Evolutionary conservation across 768 basidiomycete species (phyloP), one percentile per base, ranked within the genome.

Genomic region (Xerocomellus chrysenteron): DNA sequence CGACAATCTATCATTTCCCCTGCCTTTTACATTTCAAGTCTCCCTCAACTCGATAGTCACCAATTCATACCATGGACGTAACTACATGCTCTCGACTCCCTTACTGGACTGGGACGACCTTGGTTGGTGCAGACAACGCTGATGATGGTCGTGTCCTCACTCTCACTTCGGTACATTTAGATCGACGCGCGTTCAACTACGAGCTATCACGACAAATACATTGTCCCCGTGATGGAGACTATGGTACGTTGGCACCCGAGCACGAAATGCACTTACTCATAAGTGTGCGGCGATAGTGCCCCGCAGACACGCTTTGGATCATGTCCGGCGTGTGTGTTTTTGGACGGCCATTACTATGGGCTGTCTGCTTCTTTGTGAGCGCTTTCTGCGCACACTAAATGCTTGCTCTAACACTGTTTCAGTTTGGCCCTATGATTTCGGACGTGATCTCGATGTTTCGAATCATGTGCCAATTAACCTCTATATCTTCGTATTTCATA

Each of bases 321-420:
- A n/a, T 47, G 13, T 37, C 44, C n/a, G 46, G 24, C 14, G 35
- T 57, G 12, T 37, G n/a, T 2, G 19, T 55, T 6, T 50, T 51
- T 36, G 46, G 33, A 35, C 51, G 50, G 0, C 54, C 56, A 28
- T 2, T 69, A 5, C 17, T 49, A 32, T 66, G 61, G 57, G 65
- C 59, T 3, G 3, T 67, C 47, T 61, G 40, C 35, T 67, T 67
- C 45, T 67, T 67, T 51, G 66, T 67, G 42, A 54, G 66, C 26
- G 5, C 3, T 26, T 37, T 30, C 4, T 49, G 21, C 16, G 19
- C 32, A 2, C 19, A 14, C 2, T 6, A 33, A 33, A 40, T 3
- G 13, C 13, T 0, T 12, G 14, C 5, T 46, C 54, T 61, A 39
- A 66, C 6, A 19, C 3, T 1, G 11, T 21, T 7, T 4, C n/a